Conservation (phyloP, 2,329 filamentous ascomycete species). For the Diplocarpon mali region DNA sequence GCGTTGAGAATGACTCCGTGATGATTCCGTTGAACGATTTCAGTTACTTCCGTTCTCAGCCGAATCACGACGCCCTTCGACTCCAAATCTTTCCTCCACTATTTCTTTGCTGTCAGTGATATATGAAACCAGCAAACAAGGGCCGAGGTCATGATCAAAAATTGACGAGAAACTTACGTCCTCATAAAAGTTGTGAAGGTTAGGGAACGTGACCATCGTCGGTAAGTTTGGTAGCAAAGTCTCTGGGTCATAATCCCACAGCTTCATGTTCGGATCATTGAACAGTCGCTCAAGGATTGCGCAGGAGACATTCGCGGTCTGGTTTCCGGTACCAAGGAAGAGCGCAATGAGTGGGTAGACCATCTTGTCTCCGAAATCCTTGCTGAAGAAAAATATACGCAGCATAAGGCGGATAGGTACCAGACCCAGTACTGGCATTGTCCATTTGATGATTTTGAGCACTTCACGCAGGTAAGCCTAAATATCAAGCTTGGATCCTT, state of each 20-base stretch:
- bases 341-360: constrained; percentile 61
- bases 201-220: constrained; percentile 56
- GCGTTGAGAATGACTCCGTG: constrained; percentile 40
- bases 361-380: constrained; percentile 61
- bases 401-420: constrained; percentile 55
- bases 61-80: constrained; percentile 44
- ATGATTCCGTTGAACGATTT: constrained; percentile 39
- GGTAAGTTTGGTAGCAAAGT: constrained; percentile 47
- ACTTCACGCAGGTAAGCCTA: constrained; percentile 26
- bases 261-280: constrained; percentile 45
- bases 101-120: neutral
- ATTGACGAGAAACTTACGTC: constrained; percentile 18
- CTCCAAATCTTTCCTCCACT: constrained; percentile 43
- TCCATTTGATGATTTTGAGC: constrained; percentile 45
- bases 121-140: neutral
- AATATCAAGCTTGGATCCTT: too few species aligned
- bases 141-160: too few species aligned
- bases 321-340: constrained; percentile 63
- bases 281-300: constrained; percentile 55
- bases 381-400: constrained; percentile 55
- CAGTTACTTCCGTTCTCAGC: constrained; percentile 43
- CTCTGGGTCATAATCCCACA: constrained; percentile 47
- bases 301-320: constrained; percentile 58
- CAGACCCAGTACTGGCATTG: constrained; percentile 48
- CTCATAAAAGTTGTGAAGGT: constrained; percentile 49